Base-by-base conservation (phyloP, 1,284 basidiomycete genomes). In the Papiliotrema terrestris region DNA sequence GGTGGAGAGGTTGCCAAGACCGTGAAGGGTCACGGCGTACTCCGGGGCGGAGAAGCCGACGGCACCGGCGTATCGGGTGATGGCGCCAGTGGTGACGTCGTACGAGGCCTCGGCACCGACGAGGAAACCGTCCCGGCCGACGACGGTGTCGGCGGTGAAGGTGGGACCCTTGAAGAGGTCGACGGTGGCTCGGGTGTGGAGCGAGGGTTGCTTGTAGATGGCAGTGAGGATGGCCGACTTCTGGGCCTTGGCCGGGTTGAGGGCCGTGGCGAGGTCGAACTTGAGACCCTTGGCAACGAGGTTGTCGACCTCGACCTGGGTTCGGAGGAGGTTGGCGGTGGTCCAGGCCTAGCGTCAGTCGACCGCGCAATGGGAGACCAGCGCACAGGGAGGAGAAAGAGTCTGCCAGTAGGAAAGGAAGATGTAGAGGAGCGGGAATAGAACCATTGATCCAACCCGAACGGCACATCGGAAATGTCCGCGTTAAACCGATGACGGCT, bases 91-190 rank as follows among this genome's bases (percentile, higher is more conserved):
- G 59, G 87, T 90, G 75, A 97, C 91, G 77, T 98, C 96, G 84
- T 98, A 98, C 60, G 90, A 85, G 36, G 91, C 87, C 83, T 99
- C 96, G 65, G 85, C 91, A 83, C 96, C 95, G 66, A 94, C 81
- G 57, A 98, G 87, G 88, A 98, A 94, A 62, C 96, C 96, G 74
- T 98, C 93, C 69, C 92, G 93, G 69, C 94, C 94, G 67, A 98
- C 77, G 69, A 98, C 93, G 61, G 89, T 84, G 79, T 98, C 95
- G 57, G 93, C 89, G 62, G 94, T 97, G 83, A 98, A 89, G 57
- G 91, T 94, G 50, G 95, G 95, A 62, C 95, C 95, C 87, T 92
- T 97, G 89, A 97, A 92, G 69, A 97, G 79, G 78, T 98, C 95
- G 61, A 97, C 84, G 76, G 84, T 82, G 64, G 90, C 90, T 67